Conservation (phyloP, 2,329 filamentous ascomycete genomes). For the Sphaerulina musiva region DNA sequence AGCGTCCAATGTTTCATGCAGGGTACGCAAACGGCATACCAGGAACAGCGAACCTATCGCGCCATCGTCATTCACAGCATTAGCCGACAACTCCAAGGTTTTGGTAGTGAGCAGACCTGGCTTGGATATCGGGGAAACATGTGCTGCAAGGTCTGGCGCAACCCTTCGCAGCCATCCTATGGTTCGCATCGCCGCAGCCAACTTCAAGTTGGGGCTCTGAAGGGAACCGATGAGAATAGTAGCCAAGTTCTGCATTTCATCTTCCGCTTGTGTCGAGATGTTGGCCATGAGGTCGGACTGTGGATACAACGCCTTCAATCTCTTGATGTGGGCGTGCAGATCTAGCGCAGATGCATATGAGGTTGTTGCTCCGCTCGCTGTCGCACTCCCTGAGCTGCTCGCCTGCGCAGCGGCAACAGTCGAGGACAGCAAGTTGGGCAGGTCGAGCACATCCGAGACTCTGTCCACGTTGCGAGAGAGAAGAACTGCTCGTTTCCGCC, state of each 20-base stretch:
- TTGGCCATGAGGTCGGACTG: slow-evolving; percentile 67
- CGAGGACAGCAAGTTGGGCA: slow-evolving; percentile 77
- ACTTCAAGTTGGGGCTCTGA: slow-evolving; percentile 70
- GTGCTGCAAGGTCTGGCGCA: slow-evolving; percentile 65
- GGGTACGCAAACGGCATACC: slow-evolving; percentile 72
- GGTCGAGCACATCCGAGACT: slow-evolving; percentile 81
- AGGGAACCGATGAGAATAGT: slow-evolving; percentile 73
- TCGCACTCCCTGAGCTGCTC: slow-evolving; percentile 40
- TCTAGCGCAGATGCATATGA: slow-evolving; percentile 88
- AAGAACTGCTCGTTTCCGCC: slow-evolving; percentile 71
- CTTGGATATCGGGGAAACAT: slow-evolving; percentile 12
- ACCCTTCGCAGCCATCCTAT: slow-evolving; percentile 86
- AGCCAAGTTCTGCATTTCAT: slow-evolving; percentile 82
- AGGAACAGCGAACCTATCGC: slow-evolving; percentile 78
- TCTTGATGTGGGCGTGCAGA: slow-evolving; percentile 85
- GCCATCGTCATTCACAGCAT: slow-evolving; percentile 46
- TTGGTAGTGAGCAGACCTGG: slow-evolving; percentile 27
- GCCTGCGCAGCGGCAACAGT: slow-evolving; percentile 55
- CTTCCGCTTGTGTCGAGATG: slow-evolving; percentile 70
- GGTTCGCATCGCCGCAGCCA: slow-evolving; percentile 83
- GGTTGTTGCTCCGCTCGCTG: slow-evolving; percentile 40
- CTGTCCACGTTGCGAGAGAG: slow-evolving; percentile 82
- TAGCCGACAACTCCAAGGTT: slow-evolving; percentile 24
- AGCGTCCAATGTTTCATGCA: slow-evolving; percentile 73
- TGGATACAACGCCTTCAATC: slow-evolving; percentile 76